Percentiles rank a stretch among this genome's conserved stretches.
These are phyloP conservation scores for Xylaria polymorpha DNA, from an alignment of 2,329 filamentous ascomycete genomes.

Conservation along the genomic window DNA sequence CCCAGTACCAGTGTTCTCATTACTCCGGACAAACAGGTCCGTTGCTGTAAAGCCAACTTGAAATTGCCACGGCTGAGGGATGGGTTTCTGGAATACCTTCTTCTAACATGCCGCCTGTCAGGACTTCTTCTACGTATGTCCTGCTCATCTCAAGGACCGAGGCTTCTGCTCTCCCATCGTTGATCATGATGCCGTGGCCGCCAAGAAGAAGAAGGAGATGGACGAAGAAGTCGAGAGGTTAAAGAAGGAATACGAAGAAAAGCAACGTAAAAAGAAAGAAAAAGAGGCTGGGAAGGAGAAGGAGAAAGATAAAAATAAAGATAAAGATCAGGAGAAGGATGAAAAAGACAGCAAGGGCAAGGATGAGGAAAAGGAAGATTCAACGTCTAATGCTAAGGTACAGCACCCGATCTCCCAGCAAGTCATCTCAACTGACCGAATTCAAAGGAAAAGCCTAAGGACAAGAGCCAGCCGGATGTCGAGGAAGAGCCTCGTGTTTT, in stretches of 20 bases:
- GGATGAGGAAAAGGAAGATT: constrained; percentile 43
- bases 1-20: constrained; percentile 87
- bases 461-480: constrained; percentile 48
- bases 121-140: constrained; percentile 94
- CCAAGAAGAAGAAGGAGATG: constrained; percentile 73
- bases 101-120: constrained; percentile 42
- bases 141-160: constrained; percentile 82
- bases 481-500: constrained; percentile 84
- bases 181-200: constrained; percentile 73
- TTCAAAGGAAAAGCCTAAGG: constrained; percentile 54
- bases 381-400: constrained; percentile 50
- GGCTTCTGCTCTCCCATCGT: constrained; percentile 82
- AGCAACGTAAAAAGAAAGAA: constrained; percentile 74
- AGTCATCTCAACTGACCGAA: constrained; percentile 15
- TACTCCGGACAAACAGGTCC: constrained; percentile 87
- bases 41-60: constrained; percentile 38
- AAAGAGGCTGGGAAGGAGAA: constrained; percentile 70
- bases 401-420: constrained; percentile 4
- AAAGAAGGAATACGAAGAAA: constrained; percentile 83
- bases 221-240: constrained; percentile 72
- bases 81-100: not conserved
- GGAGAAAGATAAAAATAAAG: constrained; percentile 59
- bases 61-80: not conserved
- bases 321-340: constrained; percentile 53
- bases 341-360: constrained; percentile 54